Conservation (phyloP, 164 flowering plant species). For the Sextonia rubra region DNA sequence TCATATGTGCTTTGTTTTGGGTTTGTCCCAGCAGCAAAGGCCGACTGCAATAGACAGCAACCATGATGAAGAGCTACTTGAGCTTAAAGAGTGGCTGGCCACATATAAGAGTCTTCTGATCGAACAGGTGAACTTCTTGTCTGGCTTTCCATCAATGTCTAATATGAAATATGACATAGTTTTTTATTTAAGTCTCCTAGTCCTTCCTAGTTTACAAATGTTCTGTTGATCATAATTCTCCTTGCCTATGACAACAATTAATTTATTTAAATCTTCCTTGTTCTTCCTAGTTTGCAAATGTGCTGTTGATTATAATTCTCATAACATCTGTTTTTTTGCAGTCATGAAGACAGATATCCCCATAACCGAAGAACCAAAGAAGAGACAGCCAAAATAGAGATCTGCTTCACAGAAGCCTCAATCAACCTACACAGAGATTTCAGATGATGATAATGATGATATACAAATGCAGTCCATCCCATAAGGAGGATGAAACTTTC, state of each 20-base stretch:
- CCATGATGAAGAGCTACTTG: slow-evolving; percentile 56
- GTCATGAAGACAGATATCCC: background rate
- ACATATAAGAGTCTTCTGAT: slow-evolving; percentile 72
- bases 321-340: background rate
- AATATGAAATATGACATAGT: background rate
- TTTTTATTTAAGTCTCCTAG: background rate
- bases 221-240: too few species aligned
- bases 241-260: background rate
- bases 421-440: slow-evolving; percentile 24
- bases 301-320: background rate
- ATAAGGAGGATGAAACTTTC: slow-evolving; percentile 12
- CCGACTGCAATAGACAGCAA: slow-evolving; percentile 21
- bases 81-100: slow-evolving; percentile 61
- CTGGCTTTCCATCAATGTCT: background rate
- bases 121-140: slow-evolving; percentile 39
- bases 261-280: background rate
- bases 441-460: slow-evolving; percentile 39
- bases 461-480: slow-evolving; percentile 8
- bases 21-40: slow-evolving; percentile 29
- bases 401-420: slow-evolving; percentile 36
- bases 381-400: slow-evolving; percentile 41
- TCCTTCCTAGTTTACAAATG: background rate
- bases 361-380: slow-evolving; percentile 24
- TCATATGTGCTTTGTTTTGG: background rate
- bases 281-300: background rate